Base-by-base conservation (phyloP, 1,284 basidiomycete genomes). In the Apiotrichum mycotoxinovorans region DNA sequence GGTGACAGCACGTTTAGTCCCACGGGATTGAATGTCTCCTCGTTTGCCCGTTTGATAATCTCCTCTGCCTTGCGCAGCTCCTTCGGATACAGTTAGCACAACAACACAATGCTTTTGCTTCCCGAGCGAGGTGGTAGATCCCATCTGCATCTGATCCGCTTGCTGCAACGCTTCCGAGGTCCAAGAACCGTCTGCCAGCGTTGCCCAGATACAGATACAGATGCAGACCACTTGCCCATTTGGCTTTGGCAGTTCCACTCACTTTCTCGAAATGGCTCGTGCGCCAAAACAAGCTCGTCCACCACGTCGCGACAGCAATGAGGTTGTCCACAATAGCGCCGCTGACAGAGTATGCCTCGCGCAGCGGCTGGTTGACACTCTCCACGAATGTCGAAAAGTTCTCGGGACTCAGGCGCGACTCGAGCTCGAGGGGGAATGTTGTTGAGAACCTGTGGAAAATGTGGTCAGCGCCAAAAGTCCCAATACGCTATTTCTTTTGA, bases 1-100 rank as follows among this genome's bases (percentile, higher is more conserved):
- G 81, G 81, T n/a, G 74, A 69, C 11, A 80, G 69, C 10, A 82
- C 62, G 46, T 79, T 79, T 30, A 82, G 63, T 0, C 81, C 81
- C 1, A 65, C 70, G 3, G 72, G 71, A 54, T 81, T 79, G 66
- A 80, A 79, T 33, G 73, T 41, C 15, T 69, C 65, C 33, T 61
- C 51, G 60, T 83, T 83, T 9, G 66, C 68, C 15, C 65, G 33
- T 5, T 66, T 53, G 23, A 83, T 74, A 27, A 68, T 48, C 17
- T 57, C 42, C 38, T 78, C 72, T 4, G 78, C 62, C 51, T 54
- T 58, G 14, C 48, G 52, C 62, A 81, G 75, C 47, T 75, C 70
- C 80, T 81, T 51, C 2, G 17, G 2, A 23, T 27, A 37, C n/a
- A 14, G 23, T 44, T 14, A 44, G 42, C 23, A 8, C n/a, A n/a